A percentile compares a stretch with the other conserved stretches of the same genome.
These are phyloP conservation scores for Cladophialophora carrionii DNA, from an alignment of 2,329 filamentous ascomycete species.

Conservation along the genomic window DNA sequence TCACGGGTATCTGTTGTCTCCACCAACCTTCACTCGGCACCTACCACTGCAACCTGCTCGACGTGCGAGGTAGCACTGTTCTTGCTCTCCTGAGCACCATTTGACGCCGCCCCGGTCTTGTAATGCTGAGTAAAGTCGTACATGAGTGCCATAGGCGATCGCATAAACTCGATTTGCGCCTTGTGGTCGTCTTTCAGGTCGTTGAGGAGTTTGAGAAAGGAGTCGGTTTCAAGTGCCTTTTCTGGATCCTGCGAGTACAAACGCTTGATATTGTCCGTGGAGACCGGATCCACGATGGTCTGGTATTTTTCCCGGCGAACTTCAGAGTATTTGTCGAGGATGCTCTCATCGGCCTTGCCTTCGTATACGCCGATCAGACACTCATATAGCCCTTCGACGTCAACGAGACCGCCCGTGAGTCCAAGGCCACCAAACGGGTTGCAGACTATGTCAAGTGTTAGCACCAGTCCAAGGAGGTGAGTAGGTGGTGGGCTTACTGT, in stretches of 20 bases:
- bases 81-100: slow-evolving; percentile 4
- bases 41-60: slow-evolving; percentile 18
- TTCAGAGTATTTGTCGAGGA: slow-evolving; percentile 51
- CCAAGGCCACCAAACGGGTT: slow-evolving; percentile 63
- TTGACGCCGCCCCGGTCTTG: slow-evolving; percentile 10
- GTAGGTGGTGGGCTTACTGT: slow-evolving; percentile 41
- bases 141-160: slow-evolving; percentile 22
- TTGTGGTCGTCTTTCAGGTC: slow-evolving; percentile 42
- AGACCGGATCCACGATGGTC: slow-evolving; percentile 47
- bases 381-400: slow-evolving; percentile 64
- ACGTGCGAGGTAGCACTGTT: slow-evolving; percentile 21
- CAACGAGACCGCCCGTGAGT: slow-evolving; percentile 66
- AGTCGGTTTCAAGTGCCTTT: slow-evolving; percentile 44
- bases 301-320: slow-evolving; percentile 47
- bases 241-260: slow-evolving; percentile 45
- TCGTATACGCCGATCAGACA: slow-evolving; percentile 56
- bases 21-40: slow-evolving; percentile 12
- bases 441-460: slow-evolving; percentile 41
- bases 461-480: not conserved
- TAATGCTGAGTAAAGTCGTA: slow-evolving; percentile 37
- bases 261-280: slow-evolving; percentile 49
- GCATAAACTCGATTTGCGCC: slow-evolving; percentile 34
- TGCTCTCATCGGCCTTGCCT: slow-evolving; percentile 46
- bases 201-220: slow-evolving; percentile 45
- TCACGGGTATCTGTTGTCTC: not conserved